Percentiles rank a stretch among this genome's conserved stretches.
Evolutionary conservation across 805 yeast species (phyloP).

Genomic region (Teunomyces kruisii): DNA sequence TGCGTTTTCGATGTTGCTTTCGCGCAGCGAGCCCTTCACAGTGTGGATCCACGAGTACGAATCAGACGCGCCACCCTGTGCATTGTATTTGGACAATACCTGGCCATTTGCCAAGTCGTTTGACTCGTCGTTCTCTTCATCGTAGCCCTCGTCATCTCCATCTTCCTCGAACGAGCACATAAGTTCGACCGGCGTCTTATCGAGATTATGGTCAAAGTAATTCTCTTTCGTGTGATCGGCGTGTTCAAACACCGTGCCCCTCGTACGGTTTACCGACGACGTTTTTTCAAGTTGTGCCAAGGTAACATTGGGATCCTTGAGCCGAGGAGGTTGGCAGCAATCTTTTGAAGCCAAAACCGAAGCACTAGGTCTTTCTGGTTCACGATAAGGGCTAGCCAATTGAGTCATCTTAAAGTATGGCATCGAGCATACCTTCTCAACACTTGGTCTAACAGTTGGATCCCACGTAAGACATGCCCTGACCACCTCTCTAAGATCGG

Average conservation of each 20-base stretch:
- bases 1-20: neutral
- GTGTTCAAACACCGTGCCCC: too few relatives aligned
- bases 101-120: neutral
- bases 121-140: neutral
- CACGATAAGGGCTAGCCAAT: neutral
- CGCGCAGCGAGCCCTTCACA: neutral
- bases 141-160: neutral
- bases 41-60: neutral
- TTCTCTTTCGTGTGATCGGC: neutral
- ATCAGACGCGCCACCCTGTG: neutral
- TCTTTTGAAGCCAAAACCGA: neutral
- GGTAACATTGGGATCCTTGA: neutral
- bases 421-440: conserved; percentile 46
- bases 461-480: conserved; percentile 70
- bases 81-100: neutral
- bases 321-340: neutral
- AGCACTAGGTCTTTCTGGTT: neutral
- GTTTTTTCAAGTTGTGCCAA: neutral
- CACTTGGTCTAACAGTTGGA: conserved; percentile 63
- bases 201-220: neutral
- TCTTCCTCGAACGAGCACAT: neutral
- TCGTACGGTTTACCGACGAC: neutral
- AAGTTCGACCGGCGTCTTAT: neutral
- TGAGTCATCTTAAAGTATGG: conserved; percentile 53
- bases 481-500: conserved; percentile 43